Conservation (phyloP, 148 eudicot species). For the Nepenthes gracilis region DNA sequence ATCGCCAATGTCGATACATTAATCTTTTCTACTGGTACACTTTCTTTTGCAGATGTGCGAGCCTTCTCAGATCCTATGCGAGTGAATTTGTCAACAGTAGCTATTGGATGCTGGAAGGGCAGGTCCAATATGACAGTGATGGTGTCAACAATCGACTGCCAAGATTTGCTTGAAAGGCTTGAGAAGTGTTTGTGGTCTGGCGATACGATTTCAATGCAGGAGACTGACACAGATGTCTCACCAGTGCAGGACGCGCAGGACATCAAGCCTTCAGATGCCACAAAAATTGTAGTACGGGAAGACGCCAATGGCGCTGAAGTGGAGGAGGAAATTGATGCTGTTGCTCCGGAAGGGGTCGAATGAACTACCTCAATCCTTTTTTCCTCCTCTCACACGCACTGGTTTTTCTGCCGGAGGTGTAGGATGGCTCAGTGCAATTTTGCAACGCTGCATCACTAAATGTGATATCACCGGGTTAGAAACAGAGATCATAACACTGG, state of each 20-base stretch:
- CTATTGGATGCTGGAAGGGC: conserved; percentile 98
- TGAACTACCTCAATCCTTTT: too few species aligned
- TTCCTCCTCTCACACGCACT: too few species aligned
- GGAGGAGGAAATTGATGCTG: background rate
- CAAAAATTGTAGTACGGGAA: background rate
- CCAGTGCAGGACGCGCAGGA: background rate
- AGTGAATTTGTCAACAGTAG: conserved; percentile 47
- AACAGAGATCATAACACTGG: too few species aligned
- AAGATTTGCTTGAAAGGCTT: conserved; percentile 78
- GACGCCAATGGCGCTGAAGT: background rate
- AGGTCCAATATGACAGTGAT: conserved; percentile 62
- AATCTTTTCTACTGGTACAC: background rate
- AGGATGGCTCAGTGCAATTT: too few species aligned
- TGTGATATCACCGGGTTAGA: background rate
- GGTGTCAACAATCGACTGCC: conserved; percentile 84
- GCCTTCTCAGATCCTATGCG: conserved; percentile 14
- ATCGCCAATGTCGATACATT: background rate
- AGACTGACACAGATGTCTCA: background rate
- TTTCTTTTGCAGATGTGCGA: conserved; percentile 27
- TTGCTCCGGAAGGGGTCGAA: background rate
- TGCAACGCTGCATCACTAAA: background rate
- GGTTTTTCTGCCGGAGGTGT: too few species aligned
- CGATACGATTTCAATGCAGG: background rate
- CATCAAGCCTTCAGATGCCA: background rate
- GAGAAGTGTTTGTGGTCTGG: conserved; percentile 20